Percentiles rank a stretch among this genome's conserved stretches.
phyloP scores from a whole-genome alignment of 106 monocot species.

The Posidonia australis region DNA sequence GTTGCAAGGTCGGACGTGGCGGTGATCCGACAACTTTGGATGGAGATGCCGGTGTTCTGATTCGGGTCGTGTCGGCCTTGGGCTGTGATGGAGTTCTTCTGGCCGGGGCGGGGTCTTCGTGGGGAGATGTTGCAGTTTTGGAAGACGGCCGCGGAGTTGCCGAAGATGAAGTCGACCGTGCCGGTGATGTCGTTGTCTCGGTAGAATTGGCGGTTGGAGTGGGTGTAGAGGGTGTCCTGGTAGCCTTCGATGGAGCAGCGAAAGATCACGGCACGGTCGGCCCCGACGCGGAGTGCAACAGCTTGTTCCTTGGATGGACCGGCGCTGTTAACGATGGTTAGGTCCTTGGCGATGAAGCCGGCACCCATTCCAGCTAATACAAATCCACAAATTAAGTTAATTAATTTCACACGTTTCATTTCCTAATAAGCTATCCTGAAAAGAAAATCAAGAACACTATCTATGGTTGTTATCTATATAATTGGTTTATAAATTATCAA shows the following conservation, averaged over 20 bases:
- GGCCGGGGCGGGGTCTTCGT: conserved; percentile 24
- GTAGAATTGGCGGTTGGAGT: conserved; percentile 74
- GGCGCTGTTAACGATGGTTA: conserved; percentile 67
- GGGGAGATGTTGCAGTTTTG: conserved; percentile 43
- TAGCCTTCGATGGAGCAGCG: conserved; percentile 76
- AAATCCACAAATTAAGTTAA: too few relatives aligned
- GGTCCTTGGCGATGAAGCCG: conserved; percentile 61
- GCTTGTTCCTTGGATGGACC: conserved; percentile 61
- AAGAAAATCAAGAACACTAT: too few relatives aligned
- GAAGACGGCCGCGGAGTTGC: conserved; percentile 67
- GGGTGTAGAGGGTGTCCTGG: conserved; percentile 76
- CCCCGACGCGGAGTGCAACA: conserved; percentile 68
- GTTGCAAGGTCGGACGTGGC: conserved; percentile 24
- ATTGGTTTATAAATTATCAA: too few relatives aligned
- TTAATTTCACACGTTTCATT: too few relatives aligned
- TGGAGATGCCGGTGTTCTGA: conserved; percentile 70
- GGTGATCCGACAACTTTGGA: conserved; percentile 36
- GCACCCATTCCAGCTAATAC: conserved; percentile 53
- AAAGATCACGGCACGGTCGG: conserved; percentile 45
- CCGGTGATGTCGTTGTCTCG: conserved; percentile 59
- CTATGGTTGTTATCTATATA: too few relatives aligned
- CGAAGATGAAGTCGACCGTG: conserved; percentile 88
- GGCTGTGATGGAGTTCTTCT: conserved; percentile 54
- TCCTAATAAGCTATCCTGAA: too few relatives aligned
- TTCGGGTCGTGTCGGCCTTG: conserved; percentile 65